phyloP scores from a whole-genome alignment of 768 basidiomycete species.

The Boletus coccyginus region DNA sequence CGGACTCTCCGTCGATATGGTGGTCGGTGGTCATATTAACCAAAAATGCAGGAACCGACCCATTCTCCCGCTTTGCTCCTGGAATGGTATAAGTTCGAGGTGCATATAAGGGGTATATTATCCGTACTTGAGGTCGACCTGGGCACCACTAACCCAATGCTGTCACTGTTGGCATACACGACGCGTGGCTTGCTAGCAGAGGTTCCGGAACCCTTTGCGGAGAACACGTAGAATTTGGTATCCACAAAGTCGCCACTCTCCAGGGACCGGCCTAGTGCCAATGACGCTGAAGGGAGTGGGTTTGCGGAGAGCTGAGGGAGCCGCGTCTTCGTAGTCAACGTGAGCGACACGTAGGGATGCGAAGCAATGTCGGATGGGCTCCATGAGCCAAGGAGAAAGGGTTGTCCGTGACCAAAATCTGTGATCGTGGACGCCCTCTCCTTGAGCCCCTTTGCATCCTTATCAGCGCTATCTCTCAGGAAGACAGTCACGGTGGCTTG shows the following conservation, averaged over 20 bases:
- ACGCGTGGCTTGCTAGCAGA: conserved; percentile 21
- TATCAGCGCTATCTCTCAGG: conserved; percentile 4
- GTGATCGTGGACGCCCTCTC: conserved; percentile 18
- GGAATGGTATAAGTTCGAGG: background rate
- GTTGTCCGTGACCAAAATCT: conserved; percentile 27
- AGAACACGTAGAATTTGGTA: conserved; percentile 30
- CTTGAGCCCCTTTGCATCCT: conserved; percentile 1
- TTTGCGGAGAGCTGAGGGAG: conserved; percentile 5
- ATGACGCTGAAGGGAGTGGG: conserved; percentile 16
- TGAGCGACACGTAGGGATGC: conserved; percentile 23
- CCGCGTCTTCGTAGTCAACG: conserved; percentile 16
- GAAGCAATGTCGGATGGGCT: conserved; percentile 2
- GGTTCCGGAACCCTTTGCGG: conserved; percentile 9
- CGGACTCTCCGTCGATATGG: conserved; percentile 16
- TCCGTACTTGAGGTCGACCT: conserved; percentile 12
- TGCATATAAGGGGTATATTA: background rate
- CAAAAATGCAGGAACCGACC: conserved; percentile 13
- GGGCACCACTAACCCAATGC: conserved; percentile 17
- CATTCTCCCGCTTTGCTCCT: conserved; percentile 7
- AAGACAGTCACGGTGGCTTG: conserved; percentile 12
- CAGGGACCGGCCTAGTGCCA: conserved; percentile 25
- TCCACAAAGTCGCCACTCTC: conserved; percentile 25
- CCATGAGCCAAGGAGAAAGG: conserved; percentile 25
- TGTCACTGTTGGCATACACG: conserved; percentile 24
- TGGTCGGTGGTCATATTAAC: conserved; percentile 22